Evolutionary conservation across 495 filamentous ascomycete genomes (phyloP), one percentile per base, ranked within the genome.

Genomic region (Daldinia decipiens): DNA sequence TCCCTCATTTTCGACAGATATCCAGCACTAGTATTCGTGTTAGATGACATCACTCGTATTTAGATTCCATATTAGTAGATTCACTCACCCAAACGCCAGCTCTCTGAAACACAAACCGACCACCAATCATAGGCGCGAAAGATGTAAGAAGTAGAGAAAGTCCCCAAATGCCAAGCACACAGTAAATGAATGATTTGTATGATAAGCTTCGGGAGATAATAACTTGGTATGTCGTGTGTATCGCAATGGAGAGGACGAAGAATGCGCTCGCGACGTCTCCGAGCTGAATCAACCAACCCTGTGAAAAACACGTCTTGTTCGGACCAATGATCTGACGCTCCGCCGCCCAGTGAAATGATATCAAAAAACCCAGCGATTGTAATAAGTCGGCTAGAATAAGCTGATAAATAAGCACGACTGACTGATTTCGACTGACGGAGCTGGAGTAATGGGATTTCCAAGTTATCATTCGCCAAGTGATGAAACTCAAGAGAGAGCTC

Each of bases 341-440:
- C 0, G 76, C 57, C 6, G 85, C 78, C 88, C 88, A 90, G 73
- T 87, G 82, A 54, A 87, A 77, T 39, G 82, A 85, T 52, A 90
- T 81, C 26, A 89, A 61, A 65, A 90, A 90, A 7, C 84, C 84
- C 4, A 88, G 72, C 0, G 86, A 82, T 77, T 90, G 88, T 66
- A 87, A 82, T 29, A 90, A 78, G 74, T 90, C 89, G 15, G 89
- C 89, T 27, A 90, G 70, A 6, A 91, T 78, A 19, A 91, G 83
- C 70, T 90, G 90, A 73, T 86, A 89, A 27, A 90, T 89, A 3
- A 91, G 80, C n/a, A 90, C 64, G 38, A 91, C 81, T 50, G 86
- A 87, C 70, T 91, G 88, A 68, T 90, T 90, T 78, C 86, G 86
- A 69, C 81, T 78, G 40, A 82, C 70, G 43, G 78, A 76, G 21